Conservation (phyloP, 176 grass and related monocot species). For the Eremochloa ophiuroides region DNA sequence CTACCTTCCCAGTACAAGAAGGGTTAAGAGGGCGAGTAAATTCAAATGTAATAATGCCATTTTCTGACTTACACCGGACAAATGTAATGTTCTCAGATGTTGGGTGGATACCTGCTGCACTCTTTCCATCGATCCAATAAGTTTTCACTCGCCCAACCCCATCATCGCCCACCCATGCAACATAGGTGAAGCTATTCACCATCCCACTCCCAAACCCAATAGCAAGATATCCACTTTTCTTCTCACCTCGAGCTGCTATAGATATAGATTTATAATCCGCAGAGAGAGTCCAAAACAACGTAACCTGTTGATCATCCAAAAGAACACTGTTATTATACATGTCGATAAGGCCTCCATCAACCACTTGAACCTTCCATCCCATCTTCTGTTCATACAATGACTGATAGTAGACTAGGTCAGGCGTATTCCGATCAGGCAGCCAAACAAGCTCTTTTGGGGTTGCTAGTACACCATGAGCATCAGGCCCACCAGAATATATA, state of each 20-base stretch:
- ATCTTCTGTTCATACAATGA: slow-evolving; percentile 77
- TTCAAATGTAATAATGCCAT: slow-evolving; percentile 84
- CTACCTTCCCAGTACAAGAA: slow-evolving; percentile 48
- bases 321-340: slow-evolving; percentile 77
- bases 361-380: slow-evolving; percentile 94
- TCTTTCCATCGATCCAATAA: slow-evolving; percentile 75
- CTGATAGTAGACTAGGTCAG: slow-evolving; percentile 92
- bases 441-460: slow-evolving; percentile 74
- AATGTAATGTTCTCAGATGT: slow-evolving; percentile 74
- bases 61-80: slow-evolving; percentile 63
- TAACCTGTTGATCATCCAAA: slow-evolving; percentile 76
- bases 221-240: slow-evolving; percentile 80
- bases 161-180: slow-evolving; percentile 68
- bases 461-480: slow-evolving; percentile 79
- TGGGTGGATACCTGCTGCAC: slow-evolving; percentile 49
- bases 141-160: slow-evolving; percentile 58
- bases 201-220: slow-evolving; percentile 66
- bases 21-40: slow-evolving; percentile 73
- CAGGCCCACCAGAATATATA: slow-evolving; percentile 86
- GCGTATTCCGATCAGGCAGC: slow-evolving; percentile 89
- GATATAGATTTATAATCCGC: slow-evolving; percentile 66
- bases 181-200: slow-evolving; percentile 69
- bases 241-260: slow-evolving; percentile 60
- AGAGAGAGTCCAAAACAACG: slow-evolving; percentile 71
- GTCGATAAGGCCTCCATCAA: slow-evolving; percentile 83